Conservation (phyloP, 139 green algal species). For the Nannochloris sp. region DNA sequence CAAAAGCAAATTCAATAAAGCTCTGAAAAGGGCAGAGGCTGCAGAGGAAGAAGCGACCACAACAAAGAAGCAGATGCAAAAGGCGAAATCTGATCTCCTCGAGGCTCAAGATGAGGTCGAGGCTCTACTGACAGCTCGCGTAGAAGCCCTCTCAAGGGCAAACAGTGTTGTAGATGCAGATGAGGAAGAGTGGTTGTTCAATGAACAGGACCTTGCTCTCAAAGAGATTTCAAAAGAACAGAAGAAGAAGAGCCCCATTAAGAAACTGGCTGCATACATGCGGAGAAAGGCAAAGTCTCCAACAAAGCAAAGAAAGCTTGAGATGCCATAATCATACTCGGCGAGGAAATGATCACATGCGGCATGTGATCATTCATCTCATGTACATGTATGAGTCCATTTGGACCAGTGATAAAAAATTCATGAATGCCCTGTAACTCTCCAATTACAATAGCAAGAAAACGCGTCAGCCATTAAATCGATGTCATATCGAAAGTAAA, state of each 20-base stretch:
- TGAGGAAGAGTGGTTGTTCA: neutral
- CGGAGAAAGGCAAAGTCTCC: neutral
- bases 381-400: too few relatives aligned
- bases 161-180: conserved; percentile 3
- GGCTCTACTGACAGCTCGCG: conserved; percentile 1
- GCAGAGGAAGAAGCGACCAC: neutral
- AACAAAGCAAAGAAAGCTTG: neutral
- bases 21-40: neutral
- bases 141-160: neutral
- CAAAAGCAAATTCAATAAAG: neutral
- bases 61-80: neutral
- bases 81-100: neutral
- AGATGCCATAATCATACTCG: too few relatives aligned
- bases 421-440: too few relatives aligned
- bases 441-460: too few relatives aligned
- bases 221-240: neutral
- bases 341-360: too few relatives aligned
- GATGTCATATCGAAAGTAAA: too few relatives aligned
- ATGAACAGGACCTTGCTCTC: neutral
- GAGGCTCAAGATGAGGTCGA: conserved; percentile 10
- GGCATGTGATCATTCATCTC: too few relatives aligned
- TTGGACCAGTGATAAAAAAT: too few relatives aligned
- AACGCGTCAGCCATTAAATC: too few relatives aligned
- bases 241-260: neutral
- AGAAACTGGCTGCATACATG: neutral